phyloP scores from a whole-genome alignment of 1,284 basidiomycete species.

The Singerocomus inundabilis region DNA sequence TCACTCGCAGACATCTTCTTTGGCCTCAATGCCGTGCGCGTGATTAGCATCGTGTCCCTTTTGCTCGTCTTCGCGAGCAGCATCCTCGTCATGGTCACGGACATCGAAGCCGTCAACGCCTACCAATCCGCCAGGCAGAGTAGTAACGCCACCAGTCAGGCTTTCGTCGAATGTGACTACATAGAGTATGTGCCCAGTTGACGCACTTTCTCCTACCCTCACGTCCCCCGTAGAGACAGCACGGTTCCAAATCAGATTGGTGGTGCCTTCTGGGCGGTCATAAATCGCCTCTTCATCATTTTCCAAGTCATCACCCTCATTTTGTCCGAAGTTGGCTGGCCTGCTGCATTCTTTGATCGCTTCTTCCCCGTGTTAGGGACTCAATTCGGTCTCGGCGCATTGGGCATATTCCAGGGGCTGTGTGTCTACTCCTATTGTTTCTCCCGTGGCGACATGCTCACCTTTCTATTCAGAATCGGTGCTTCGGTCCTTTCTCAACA shows the following conservation, averaged over 20 bases:
- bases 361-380: constrained; percentile 84
- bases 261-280: constrained; percentile 85
- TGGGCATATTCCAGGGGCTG: constrained; percentile 83
- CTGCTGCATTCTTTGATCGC: constrained; percentile 70
- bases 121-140: constrained; percentile 48
- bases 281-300: constrained; percentile 81
- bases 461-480: constrained; percentile 51
- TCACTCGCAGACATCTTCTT: constrained; percentile 63
- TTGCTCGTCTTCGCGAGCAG: constrained; percentile 79
- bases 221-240: constrained; percentile 49
- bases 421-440: constrained; percentile 37
- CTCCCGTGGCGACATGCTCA: constrained; percentile 5
- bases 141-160: constrained; percentile 32
- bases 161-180: constrained; percentile 67
- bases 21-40: constrained; percentile 74
- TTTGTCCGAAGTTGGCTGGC: constrained; percentile 79
- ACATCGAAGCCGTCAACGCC: constrained; percentile 73
- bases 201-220: constrained; percentile 9
- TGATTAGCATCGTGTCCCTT: constrained; percentile 77
- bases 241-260: constrained; percentile 89
- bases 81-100: constrained; percentile 76
- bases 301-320: constrained; percentile 78
- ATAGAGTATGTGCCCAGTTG: constrained; percentile 53
- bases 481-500: constrained; percentile 83
- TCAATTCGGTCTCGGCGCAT: constrained; percentile 77